Conservation (phyloP, 306 rosid genomes). For the Glycine soja region DNA sequence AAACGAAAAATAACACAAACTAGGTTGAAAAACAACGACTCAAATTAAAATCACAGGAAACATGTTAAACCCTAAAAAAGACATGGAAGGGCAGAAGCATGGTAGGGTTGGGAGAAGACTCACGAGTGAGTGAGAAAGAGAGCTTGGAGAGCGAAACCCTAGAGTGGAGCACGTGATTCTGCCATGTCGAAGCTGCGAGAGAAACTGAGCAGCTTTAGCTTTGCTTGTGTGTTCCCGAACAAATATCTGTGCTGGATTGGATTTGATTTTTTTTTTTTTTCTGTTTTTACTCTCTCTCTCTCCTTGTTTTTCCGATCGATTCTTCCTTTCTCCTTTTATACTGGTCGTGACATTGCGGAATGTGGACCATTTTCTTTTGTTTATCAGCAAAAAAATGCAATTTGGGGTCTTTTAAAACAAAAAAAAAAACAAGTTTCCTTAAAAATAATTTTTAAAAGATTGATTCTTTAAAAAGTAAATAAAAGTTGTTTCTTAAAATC, state of each 20-base stretch:
- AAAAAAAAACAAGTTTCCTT: no score
- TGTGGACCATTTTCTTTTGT: background rate
- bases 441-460: no score
- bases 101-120: conserved; percentile 43
- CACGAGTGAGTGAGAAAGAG: conserved; percentile 33
- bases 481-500: no score
- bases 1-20: background rate
- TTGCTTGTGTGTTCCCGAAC: background rate
- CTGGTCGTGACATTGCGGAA: background rate
- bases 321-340: background rate
- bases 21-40: conserved; percentile 15
- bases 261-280: background rate
- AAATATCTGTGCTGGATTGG: conserved; percentile 16
- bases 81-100: background rate
- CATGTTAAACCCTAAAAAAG: conserved; percentile 36
- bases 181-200: conserved; percentile 30
- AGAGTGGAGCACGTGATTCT: conserved; percentile 12
- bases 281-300: no score
- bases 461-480: no score
- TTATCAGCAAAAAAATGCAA: background rate
- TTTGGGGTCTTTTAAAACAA: background rate
- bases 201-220: background rate
- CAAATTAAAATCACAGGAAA: conserved; percentile 9
- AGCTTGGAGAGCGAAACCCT: conserved; percentile 47
- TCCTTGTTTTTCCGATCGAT: background rate